phyloP scores from a whole-genome alignment of 352 stramenopile species.

The Phytophthora vignae region DNA sequence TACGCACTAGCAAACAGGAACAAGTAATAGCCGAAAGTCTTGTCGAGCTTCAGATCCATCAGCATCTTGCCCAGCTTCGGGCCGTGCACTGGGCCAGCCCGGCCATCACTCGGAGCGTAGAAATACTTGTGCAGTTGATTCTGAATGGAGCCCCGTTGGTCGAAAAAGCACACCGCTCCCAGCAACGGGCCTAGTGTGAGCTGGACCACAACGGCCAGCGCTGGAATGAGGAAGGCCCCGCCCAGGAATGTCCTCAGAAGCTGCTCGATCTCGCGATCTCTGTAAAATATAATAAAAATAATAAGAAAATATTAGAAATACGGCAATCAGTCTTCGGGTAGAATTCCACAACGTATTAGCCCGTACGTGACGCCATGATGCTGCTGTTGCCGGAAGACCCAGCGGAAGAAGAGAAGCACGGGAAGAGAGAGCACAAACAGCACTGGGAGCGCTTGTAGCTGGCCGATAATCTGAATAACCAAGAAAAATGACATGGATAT shows the following conservation, averaged over 20 bases:
- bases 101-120: conserved; percentile 18
- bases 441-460: conserved; percentile 35
- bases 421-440: conserved; percentile 42
- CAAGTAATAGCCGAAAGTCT: conserved; percentile 69
- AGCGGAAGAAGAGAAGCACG: conserved; percentile 44
- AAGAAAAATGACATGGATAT: neutral
- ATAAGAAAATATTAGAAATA: conserved; percentile 7
- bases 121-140: conserved; percentile 52
- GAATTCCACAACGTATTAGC: neutral
- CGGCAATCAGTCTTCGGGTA: conserved; percentile 9
- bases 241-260: conserved; percentile 63
- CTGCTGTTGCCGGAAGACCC: conserved; percentile 51
- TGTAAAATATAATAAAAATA: conserved; percentile 23
- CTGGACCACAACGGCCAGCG: conserved; percentile 56
- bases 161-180: conserved; percentile 61
- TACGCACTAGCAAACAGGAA: conserved; percentile 64
- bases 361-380: conserved; percentile 63
- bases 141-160: conserved; percentile 56
- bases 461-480: conserved; percentile 37
- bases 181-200: conserved; percentile 47
- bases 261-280: conserved; percentile 69
- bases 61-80: conserved; percentile 54
- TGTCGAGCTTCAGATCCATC: conserved; percentile 56
- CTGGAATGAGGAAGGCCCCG: conserved; percentile 50
- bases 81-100: conserved; percentile 20